Base-by-base conservation (phyloP, 2,329 filamentous ascomycete species). In the Exserohilum turcica region DNA sequence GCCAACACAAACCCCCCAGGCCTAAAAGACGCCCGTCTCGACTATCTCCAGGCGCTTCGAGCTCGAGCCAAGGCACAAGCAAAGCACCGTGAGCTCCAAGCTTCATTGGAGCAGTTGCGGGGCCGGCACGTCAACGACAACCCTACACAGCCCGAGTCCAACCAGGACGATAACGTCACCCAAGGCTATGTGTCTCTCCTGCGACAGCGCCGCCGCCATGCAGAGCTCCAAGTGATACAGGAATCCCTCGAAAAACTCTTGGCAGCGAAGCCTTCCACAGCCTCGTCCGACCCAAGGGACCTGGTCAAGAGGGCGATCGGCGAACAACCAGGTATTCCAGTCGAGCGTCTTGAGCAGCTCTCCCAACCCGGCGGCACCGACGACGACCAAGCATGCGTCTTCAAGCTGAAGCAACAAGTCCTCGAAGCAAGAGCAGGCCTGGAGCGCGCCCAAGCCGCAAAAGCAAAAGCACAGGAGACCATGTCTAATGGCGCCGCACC, bases 221-320 rank as follows among this genome's bases (percentile, higher is more conserved):
- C 73, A 42, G 79, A 79, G 53, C 66, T 82, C 2, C 74, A 78
- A 43, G 71, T 80, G 15, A 77, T 81, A 28, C 75, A 79, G 43
- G 72, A 76, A 19, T 76, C 79, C 39, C 59, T 82, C 5, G 73
- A 77, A 16, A 71, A 67, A 35, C 31, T 76, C 13, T 44, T 73
- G n/a, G 63, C 61, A 46, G 60, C 64, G 21, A 73, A 77, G 40
- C 67, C 79, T 4, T 70, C 72, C 13, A 56, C 54, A 15, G 48
- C 54, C 2, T 51, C 55, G 12, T 57, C 62, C 13, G 71, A 74
- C 44, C 64, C 68, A 1, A 66, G 65, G 36, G 52, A 53, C 16
- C 49, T 65, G 19, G 52, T 75, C 27, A 66, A 65, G 36, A 57
- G 71, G 9, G 54, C 42, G 29, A 63, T 76, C 18, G 74, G 74